A percentile compares a stretch with the other conserved stretches of the same genome.
Conservation (phyloP, 352 stramenopile species). For the Phytophthora vignae region DNA sequence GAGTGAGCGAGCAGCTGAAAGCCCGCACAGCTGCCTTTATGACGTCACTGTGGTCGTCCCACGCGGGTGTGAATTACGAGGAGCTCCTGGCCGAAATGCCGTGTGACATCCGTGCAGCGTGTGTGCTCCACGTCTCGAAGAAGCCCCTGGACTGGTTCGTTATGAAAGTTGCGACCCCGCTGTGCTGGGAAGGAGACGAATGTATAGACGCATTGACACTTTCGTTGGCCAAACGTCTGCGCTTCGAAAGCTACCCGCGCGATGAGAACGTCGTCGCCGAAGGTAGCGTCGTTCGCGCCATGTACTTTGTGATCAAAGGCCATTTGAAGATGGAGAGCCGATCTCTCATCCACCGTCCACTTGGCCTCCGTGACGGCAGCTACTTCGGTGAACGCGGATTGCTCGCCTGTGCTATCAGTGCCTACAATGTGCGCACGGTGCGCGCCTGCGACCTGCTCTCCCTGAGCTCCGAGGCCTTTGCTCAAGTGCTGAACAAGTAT, state of each 20-base stretch:
- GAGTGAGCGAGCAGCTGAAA: slow-evolving; percentile 38
- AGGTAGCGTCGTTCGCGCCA: slow-evolving; percentile 53
- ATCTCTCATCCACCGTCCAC: not conserved
- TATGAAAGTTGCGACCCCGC: slow-evolving; percentile 37
- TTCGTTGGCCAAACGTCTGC: slow-evolving; percentile 43
- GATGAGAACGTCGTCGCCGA: slow-evolving; percentile 60
- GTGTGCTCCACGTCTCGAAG: slow-evolving; percentile 46
- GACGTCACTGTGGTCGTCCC: slow-evolving; percentile 55
- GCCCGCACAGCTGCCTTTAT: slow-evolving; percentile 46
- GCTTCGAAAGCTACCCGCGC: slow-evolving; percentile 61
- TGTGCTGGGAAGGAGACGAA: slow-evolving; percentile 17
- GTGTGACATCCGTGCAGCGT: slow-evolving; percentile 48
- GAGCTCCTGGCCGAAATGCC: slow-evolving; percentile 51
- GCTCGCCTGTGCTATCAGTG: not conserved
- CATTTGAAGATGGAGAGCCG: not conserved
- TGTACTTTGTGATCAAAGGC: slow-evolving; percentile 62
- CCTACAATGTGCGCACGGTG: not conserved
- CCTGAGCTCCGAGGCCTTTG: slow-evolving; percentile 1
- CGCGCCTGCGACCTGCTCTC: not conserved
- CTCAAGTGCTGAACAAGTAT: not conserved
- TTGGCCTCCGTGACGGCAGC: not conserved
- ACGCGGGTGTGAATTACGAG: slow-evolving; percentile 57
- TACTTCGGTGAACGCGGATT: not conserved
- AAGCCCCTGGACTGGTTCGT: slow-evolving; percentile 42
- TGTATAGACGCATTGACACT: slow-evolving; percentile 28